A percentile compares a stretch with the other conserved stretches of the same genome.
phyloP scores from a whole-genome alignment of 257 asterid genomes.

The Solanum pinnatisectum region DNA sequence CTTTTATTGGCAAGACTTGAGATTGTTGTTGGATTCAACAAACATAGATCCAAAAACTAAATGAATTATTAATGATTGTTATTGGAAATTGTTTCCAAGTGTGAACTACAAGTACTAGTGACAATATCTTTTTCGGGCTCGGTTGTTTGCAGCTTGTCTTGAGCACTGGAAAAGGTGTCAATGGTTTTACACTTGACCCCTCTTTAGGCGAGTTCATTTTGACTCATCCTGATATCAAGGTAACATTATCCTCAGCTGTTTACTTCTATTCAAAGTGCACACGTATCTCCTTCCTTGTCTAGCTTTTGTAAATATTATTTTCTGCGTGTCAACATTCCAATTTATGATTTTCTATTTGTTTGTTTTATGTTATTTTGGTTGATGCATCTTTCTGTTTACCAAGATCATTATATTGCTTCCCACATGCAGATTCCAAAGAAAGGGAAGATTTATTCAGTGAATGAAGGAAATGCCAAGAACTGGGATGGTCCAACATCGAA shows the following conservation, averaged over 20 bases:
- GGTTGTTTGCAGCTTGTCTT: conserved; percentile 50
- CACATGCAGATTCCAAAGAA: conserved; percentile 62
- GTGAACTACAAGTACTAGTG: neutral
- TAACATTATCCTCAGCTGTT: conserved; percentile 4
- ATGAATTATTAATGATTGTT: neutral
- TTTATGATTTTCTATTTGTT: neutral
- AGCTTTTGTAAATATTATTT: neutral
- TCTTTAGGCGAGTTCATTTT: conserved; percentile 94
- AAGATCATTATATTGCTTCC: neutral
- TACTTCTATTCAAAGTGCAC: neutral
- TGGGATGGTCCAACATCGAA: conserved; percentile 89
- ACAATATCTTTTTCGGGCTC: neutral
- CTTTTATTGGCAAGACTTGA: neutral
- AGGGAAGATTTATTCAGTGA: conserved; percentile 87
- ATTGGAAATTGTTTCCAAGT: neutral
- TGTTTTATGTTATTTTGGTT: neutral
- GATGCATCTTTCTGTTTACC: neutral
- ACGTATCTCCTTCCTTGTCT: neutral
- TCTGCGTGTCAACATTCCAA: neutral
- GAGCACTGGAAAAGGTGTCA: conserved; percentile 85
- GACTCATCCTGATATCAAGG: conserved; percentile 96
- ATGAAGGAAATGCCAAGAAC: conserved; percentile 91
- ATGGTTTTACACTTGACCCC: conserved; percentile 96
- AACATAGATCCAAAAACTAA: neutral
- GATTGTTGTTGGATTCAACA: neutral